Base-by-base conservation (phyloP, 805 yeast genomes). In the Starmera amethionina region DNA sequence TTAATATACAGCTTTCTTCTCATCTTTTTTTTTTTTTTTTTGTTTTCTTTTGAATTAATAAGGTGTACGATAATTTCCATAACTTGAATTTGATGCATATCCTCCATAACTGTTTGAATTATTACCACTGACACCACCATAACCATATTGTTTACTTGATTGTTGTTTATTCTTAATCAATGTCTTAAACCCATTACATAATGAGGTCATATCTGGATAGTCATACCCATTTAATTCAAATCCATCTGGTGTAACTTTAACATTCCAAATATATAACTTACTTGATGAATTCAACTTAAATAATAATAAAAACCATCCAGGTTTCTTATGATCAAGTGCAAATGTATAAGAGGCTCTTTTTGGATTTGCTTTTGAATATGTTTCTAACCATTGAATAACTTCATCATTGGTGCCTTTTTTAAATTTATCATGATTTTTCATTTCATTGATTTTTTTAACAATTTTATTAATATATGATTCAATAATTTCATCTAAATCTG, bases 101-200 rank as follows among this genome's bases (percentile, higher is more conserved):
- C 27, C 27, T 32, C 34, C 13, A 34, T 34, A 34, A 22, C 27
- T 22, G 9, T 22, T 22, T 7, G 27, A 22, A 22, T 25, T 16
- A 8, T 18, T 11, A 22, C 29, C 33, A 32, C 28, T 19, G 4
- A 8, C n/a, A 28, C 18, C 34, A 16, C 37, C 37, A 38, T 32
- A 16, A 13, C 29, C 40, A 30, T 31, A 8, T 35, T 13, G 27
- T 40, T 14, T 31, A 22, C n/a, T 37, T 4, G 12, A 15, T 31
- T 34, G 40, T 13, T 34, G 22, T n/a, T 34, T 35, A 36, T 46
- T 52, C 45, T 63, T 67, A 44, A 70, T 48, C 40, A 70, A 46
- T 13, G 80, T 82, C 68, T 93, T 93, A 78, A 93, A 93, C 14
- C 99, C 99, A 55, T 93, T 93, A 66, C 96, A 84, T 52, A 93